phyloP scores from a whole-genome alignment of 192 early-diverging fungal genomes.

The Entomortierella chlamydospora region DNA sequence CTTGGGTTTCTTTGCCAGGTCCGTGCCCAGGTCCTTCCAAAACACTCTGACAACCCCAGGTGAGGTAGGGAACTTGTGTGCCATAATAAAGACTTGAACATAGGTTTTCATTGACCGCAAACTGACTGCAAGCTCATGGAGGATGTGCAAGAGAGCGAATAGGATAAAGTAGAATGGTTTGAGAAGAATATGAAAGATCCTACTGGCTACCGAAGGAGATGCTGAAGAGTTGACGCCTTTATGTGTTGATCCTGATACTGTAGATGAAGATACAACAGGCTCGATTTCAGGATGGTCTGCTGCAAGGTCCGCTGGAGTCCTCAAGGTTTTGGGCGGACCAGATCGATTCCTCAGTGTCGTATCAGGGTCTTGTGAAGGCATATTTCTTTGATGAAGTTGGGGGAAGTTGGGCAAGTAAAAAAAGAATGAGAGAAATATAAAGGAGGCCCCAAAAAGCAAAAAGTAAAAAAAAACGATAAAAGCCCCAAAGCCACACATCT shows the following conservation, averaged over 20 bases:
- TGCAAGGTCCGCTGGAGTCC: slow-evolving; percentile 18
- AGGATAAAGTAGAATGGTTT: slow-evolving; percentile 43
- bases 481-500: too few relatives aligned
- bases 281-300: slow-evolving; percentile 37
- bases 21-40: slow-evolving; percentile 8
- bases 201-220: background rate
- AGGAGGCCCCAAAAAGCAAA: background rate
- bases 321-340: slow-evolving; percentile 9
- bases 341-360: background rate
- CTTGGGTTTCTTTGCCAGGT: slow-evolving; percentile 23
- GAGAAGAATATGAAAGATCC: slow-evolving; percentile 24
- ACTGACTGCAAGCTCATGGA: slow-evolving; percentile 31
- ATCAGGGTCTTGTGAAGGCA: slow-evolving; percentile 6
- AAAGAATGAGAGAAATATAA: background rate
- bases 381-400: background rate
- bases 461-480: background rate
- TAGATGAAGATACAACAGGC: slow-evolving; percentile 5
- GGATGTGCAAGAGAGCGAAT: slow-evolving; percentile 34
- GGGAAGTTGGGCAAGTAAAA: too few relatives aligned
- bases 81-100: slow-evolving; percentile 35
- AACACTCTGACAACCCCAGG: slow-evolving; percentile 29
- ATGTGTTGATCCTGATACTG: background rate
- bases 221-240: background rate
- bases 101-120: slow-evolving; percentile 33
- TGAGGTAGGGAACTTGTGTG: slow-evolving; percentile 20